These are phyloP conservation scores for Curvularia sp. DNA, from an alignment of 2,329 filamentous ascomycete species.

Conservation along the genomic window DNA sequence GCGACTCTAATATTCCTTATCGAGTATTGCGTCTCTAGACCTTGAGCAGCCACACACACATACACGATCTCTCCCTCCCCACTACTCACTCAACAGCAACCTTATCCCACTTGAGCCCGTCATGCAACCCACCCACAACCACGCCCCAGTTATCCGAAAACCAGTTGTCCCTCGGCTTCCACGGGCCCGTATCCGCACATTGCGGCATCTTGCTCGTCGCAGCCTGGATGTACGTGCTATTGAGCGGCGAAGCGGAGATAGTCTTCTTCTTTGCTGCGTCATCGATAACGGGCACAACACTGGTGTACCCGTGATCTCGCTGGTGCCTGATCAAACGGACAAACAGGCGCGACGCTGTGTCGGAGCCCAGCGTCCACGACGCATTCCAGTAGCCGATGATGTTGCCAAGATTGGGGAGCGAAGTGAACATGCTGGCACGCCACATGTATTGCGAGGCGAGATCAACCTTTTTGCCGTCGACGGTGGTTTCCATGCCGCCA, in stretches of 20 bases:
- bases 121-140: constrained; percentile 53
- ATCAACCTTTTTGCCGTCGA: constrained; percentile 60
- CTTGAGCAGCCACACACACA: neutral
- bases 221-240: constrained; percentile 61
- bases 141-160: constrained; percentile 55
- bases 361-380: constrained; percentile 69
- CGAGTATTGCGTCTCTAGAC: neutral
- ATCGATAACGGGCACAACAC: constrained; percentile 56
- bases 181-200: constrained; percentile 55
- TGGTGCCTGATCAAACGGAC: constrained; percentile 62
- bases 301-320: constrained; percentile 52
- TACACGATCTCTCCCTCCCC: neutral
- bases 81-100: constrained; percentile 13
- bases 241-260: constrained; percentile 55
- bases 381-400: constrained; percentile 67
- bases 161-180: constrained; percentile 55
- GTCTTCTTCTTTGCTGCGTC: constrained; percentile 51
- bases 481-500: constrained; percentile 59
- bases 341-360: constrained; percentile 60
- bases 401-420: constrained; percentile 66
- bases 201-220: constrained; percentile 55
- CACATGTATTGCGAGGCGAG: constrained; percentile 63
- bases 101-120: constrained; percentile 50
- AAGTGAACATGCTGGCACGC: constrained; percentile 68
- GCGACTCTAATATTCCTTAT: neutral